Evolutionary conservation across 306 rosid genomes (phyloP).

Genomic region (Spatholobus suberectus): DNA sequence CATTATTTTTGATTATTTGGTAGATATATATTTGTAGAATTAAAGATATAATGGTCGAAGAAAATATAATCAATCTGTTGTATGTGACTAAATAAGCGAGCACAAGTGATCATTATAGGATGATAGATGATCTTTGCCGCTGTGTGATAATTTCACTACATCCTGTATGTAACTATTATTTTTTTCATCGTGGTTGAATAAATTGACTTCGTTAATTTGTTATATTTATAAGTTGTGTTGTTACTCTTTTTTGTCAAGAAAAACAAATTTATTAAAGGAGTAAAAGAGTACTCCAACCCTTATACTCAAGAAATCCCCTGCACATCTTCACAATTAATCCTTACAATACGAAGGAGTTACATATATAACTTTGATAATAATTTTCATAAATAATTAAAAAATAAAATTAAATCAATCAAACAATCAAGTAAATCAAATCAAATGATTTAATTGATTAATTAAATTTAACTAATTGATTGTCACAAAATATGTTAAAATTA

Average conservation of each 20-base stretch:
- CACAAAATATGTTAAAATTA: no score
- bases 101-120: not conserved
- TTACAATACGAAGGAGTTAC: not conserved
- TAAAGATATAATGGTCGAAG: not conserved
- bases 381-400: no score
- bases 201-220: not conserved
- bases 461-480: no score
- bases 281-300: not conserved
- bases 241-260: not conserved
- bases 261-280: not conserved
- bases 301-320: not conserved
- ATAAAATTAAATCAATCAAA: no score
- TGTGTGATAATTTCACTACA: not conserved
- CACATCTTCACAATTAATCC: not conserved
- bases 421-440: no score
- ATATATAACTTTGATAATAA: no score
- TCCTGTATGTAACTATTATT: not conserved
- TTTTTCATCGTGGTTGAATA: constrained; percentile 18
- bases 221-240: not conserved
- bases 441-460: no score
- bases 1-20: not conserved
- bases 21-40: not conserved
- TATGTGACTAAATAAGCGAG: not conserved
- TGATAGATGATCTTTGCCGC: constrained; percentile 16
- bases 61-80: constrained; percentile 2